These are phyloP conservation scores for Vitis amurensis DNA, from an alignment of 164 flowering plant genomes.

Conservation along the genomic window DNA sequence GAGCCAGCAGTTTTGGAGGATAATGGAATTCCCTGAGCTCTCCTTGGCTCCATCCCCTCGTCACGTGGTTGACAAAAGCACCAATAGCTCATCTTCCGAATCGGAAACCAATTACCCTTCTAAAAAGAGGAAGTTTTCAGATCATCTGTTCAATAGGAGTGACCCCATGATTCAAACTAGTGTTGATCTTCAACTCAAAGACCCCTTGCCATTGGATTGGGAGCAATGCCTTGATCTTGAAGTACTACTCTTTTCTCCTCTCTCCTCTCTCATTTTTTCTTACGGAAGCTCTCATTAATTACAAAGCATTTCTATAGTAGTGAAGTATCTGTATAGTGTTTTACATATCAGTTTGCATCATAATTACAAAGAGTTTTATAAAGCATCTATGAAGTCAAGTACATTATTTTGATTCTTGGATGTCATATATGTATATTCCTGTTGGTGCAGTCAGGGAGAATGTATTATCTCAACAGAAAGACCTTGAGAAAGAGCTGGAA, in stretches of 20 bases:
- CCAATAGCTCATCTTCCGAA: constrained; percentile 25
- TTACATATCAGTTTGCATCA: not conserved
- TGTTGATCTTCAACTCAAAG: constrained; percentile 56
- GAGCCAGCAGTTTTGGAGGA: constrained; percentile 10
- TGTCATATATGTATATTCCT: not conserved
- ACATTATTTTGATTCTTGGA: too few relatives aligned
- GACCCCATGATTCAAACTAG: constrained; percentile 20
- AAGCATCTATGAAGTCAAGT: too few relatives aligned
- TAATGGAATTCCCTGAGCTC: constrained; percentile 48
- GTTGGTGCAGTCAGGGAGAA: constrained; percentile 56
- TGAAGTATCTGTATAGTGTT: not conserved
- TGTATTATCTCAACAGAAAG: constrained; percentile 60
- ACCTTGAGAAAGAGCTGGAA: constrained; percentile 57
- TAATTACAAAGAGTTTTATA: too few relatives aligned
- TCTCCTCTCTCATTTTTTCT: not conserved
- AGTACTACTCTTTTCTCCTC: constrained; percentile 31
- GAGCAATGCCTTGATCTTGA: constrained; percentile 72
- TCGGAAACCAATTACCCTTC: constrained; percentile 25
- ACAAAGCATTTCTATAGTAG: too few relatives aligned
- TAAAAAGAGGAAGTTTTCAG: constrained; percentile 51
- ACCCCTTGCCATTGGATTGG: constrained; percentile 60
- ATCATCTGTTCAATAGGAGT: constrained; percentile 22
- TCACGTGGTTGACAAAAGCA: constrained; percentile 5
- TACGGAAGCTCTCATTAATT: not conserved
- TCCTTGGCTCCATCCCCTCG: constrained; percentile 41